Conservation (phyloP, 148 eudicot genomes). For the Cornus florida region DNA sequence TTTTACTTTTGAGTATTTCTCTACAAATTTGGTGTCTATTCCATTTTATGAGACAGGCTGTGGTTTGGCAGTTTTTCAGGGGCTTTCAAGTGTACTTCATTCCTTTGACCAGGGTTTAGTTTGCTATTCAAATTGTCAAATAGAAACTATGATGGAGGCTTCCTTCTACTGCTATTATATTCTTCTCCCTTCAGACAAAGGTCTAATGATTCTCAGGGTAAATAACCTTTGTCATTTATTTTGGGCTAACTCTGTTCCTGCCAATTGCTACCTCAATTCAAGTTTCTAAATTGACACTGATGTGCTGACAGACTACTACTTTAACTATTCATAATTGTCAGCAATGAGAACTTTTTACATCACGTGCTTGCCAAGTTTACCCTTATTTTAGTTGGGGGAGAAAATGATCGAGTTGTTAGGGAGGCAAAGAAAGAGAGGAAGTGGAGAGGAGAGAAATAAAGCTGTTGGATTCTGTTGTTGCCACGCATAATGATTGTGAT, state of each 20-base stretch:
- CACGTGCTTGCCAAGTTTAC: neutral
- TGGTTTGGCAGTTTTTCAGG: constrained; percentile 59
- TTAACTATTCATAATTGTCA: neutral
- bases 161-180: constrained; percentile 64
- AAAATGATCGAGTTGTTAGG: neutral
- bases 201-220: constrained; percentile 82
- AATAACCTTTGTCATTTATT: constrained; percentile 11
- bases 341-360: neutral
- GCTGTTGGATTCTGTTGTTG: neutral
- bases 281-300: neutral
- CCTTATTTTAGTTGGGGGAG: constrained; percentile 8
- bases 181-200: constrained; percentile 72
- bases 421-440: neutral
- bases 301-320: neutral
- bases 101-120: constrained; percentile 74
- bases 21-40: constrained; percentile 1
- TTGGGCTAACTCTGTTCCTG: neutral
- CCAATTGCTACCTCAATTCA: neutral
- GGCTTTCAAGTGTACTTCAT: constrained; percentile 61
- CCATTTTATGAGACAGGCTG: constrained; percentile 17
- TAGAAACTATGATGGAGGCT: constrained; percentile 61
- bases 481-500: neutral
- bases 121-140: constrained; percentile 72
- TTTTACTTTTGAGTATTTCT: constrained; percentile 4
- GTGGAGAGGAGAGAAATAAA: constrained; percentile 4